phyloP scores from a whole-genome alignment of 1,284 basidiomycete genomes.

The Athelia psychrophila region DNA sequence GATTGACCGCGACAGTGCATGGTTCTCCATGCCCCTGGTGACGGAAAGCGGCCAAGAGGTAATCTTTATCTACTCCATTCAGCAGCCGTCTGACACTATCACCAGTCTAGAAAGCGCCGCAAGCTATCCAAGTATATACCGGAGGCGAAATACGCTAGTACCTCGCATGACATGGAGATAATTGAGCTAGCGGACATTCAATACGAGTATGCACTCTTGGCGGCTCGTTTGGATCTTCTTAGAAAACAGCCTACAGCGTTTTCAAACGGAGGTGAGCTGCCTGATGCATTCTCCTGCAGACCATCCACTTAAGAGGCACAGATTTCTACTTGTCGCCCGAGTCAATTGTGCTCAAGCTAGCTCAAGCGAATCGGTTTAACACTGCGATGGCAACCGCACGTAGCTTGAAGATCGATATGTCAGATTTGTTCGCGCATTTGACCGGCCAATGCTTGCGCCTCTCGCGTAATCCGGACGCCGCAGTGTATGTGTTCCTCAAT shows the following conservation, averaged over 20 bases:
- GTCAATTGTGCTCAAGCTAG: conserved; percentile 78
- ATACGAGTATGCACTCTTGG: conserved; percentile 79
- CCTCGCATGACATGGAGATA: conserved; percentile 70
- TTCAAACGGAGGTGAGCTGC: conserved; percentile 34
- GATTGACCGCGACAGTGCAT: conserved; percentile 79
- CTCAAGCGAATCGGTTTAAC: conserved; percentile 79
- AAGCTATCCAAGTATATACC: conserved; percentile 79
- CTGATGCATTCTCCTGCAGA: background rate
- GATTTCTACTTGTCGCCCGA: conserved; percentile 65
- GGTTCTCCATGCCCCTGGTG: conserved; percentile 68
- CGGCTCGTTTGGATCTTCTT: conserved; percentile 78
- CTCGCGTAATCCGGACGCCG: conserved; percentile 52
- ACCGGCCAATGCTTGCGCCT: conserved; percentile 80
- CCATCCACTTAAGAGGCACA: conserved; percentile 27
- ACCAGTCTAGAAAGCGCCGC: conserved; percentile 63
- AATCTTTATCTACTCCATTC: conserved; percentile 4
- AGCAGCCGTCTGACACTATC: conserved; percentile 16
- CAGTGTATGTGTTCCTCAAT: conserved; percentile 39
- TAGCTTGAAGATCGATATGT: conserved; percentile 82
- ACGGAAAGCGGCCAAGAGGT: conserved; percentile 42
- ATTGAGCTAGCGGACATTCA: conserved; percentile 83
- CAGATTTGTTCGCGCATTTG: conserved; percentile 78
- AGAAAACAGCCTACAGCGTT: conserved; percentile 40
- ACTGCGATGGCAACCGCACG: conserved; percentile 78
- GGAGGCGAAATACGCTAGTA: conserved; percentile 61